A percentile compares a stretch with the other conserved stretches of the same genome.
Evolutionary conservation across 2,329 filamentous ascomycete genomes (phyloP).

Genomic region (Phoma sp.): DNA sequence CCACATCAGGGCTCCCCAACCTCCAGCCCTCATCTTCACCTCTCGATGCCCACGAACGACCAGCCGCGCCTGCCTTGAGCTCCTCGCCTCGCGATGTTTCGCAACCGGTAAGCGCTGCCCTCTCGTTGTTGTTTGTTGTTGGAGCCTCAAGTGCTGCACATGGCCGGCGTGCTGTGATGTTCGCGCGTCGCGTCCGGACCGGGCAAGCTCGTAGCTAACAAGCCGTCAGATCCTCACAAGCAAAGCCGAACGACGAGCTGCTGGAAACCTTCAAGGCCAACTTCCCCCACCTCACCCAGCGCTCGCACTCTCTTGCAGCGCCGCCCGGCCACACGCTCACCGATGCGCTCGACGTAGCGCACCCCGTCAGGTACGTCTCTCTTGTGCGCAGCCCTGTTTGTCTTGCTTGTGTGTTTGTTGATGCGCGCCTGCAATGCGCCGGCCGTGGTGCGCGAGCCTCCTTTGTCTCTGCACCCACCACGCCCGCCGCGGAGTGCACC

Average conservation of each 20-base stretch:
- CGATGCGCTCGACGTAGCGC: slow-evolving; percentile 55
- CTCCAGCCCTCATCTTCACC: slow-evolving; percentile 28
- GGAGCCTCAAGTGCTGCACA: background rate
- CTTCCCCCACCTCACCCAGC: slow-evolving; percentile 71
- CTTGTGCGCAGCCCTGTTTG: slow-evolving; percentile 1
- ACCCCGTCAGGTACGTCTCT: slow-evolving; percentile 51
- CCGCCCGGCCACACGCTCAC: slow-evolving; percentile 54
- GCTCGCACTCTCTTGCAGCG: slow-evolving; percentile 51
- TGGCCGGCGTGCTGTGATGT: slow-evolving; percentile 25
- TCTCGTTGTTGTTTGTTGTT: slow-evolving; percentile 5
- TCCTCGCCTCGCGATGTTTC: slow-evolving; percentile 52
- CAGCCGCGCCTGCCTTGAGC: slow-evolving; percentile 36
- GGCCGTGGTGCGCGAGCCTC: slow-evolving; percentile 1
- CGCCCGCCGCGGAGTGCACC: background rate
- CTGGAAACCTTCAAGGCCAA: slow-evolving; percentile 82
- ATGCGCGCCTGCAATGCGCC: slow-evolving; percentile 14
- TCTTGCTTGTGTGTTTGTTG: background rate
- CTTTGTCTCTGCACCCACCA: slow-evolving; percentile 9
- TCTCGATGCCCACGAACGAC: slow-evolving; percentile 41
- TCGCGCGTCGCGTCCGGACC: slow-evolving; percentile 35
- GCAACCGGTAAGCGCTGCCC: slow-evolving; percentile 51
- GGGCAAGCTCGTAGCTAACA: slow-evolving; percentile 26
- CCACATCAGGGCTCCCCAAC: slow-evolving; percentile 31
- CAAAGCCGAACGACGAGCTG: slow-evolving; percentile 86
- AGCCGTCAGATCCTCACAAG: slow-evolving; percentile 69